Evolutionary conservation across 1,284 basidiomycete species (phyloP).

Genomic region (Irpex lacteus): DNA sequence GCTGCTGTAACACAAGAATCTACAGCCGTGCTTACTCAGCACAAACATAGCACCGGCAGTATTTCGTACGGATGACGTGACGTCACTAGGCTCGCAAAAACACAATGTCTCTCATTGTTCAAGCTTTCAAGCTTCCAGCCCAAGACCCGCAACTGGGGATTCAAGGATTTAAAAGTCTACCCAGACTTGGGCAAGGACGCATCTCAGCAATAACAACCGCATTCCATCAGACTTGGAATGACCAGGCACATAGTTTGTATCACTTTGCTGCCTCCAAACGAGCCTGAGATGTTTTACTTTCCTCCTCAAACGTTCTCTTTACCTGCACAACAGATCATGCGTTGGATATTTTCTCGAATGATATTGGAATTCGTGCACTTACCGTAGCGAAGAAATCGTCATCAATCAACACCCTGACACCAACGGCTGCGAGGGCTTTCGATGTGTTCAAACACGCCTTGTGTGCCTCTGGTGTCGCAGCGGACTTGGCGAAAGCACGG

Average conservation of each 20-base stretch:
- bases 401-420: constrained; percentile 56
- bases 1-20: too few relatives aligned
- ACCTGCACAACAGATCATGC: constrained; percentile 25
- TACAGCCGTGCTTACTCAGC: too few relatives aligned
- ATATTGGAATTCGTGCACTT: constrained; percentile 10
- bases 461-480: constrained; percentile 63
- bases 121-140: too few relatives aligned
- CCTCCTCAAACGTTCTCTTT: constrained; percentile 35
- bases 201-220: neutral
- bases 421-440: constrained; percentile 62
- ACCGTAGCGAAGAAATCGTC: constrained; percentile 54
- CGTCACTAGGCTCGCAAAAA: too few relatives aligned
- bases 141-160: too few relatives aligned
- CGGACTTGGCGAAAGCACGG: constrained; percentile 57
- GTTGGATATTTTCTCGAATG: neutral
- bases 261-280: neutral
- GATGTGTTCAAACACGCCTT: constrained; percentile 51
- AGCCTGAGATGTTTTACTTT: constrained; percentile 12
- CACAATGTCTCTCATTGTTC: too few relatives aligned
- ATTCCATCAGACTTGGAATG: too few relatives aligned
- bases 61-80: too few relatives aligned
- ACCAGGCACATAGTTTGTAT: neutral
- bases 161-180: too few relatives aligned
- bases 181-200: neutral
- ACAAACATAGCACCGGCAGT: too few relatives aligned